Percentiles rank a stretch among this genome's conserved stretches.
These are phyloP conservation scores for Paradendryphiella salina DNA, from an alignment of 2,329 filamentous ascomycete species.

Conservation along the genomic window DNA sequence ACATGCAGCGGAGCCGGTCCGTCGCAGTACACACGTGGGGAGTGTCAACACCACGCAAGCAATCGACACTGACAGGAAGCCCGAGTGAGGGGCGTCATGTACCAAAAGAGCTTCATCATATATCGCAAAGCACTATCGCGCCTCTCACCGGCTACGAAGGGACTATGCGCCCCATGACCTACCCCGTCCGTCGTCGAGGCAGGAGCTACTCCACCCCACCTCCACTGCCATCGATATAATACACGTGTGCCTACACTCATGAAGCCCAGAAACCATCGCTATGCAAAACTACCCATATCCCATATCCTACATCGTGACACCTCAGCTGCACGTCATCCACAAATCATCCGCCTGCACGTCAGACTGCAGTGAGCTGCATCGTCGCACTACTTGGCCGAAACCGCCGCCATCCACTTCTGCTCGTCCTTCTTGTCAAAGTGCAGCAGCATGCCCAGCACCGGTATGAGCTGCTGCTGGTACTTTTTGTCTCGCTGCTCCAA, in stretches of 20 bases:
- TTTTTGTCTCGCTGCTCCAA: conserved; percentile 79
- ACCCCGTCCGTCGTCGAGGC: background rate
- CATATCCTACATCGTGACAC: background rate
- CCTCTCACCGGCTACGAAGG: background rate
- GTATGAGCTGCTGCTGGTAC: conserved; percentile 74
- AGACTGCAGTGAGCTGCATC: conserved; percentile 19
- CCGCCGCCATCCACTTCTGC: conserved; percentile 81
- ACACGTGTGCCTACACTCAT: conserved; percentile 1
- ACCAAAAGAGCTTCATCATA: too few species aligned
- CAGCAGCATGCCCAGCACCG: conserved; percentile 74
- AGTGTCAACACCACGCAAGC: too few species aligned
- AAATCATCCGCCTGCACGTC: conserved; percentile 11
- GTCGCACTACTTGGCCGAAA: conserved; percentile 54
- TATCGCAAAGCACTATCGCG: too few species aligned
- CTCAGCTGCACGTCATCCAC: conserved; percentile 5
- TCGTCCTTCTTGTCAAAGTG: conserved; percentile 79
- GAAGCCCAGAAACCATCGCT: conserved; percentile 13
- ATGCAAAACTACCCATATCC: conserved; percentile 8
- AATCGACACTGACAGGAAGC: too few species aligned
- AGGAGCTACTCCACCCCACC: background rate
- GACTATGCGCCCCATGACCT: background rate
- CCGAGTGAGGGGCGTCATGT: too few species aligned
- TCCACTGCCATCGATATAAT: conserved; percentile 4
- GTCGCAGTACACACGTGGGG: too few species aligned
- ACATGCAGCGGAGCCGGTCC: background rate